Percentiles rank a stretch among this genome's conserved stretches.
Evolutionary conservation across 2,329 filamentous ascomycete species (phyloP).

Genomic region (Colletotrichum aenigma): DNA sequence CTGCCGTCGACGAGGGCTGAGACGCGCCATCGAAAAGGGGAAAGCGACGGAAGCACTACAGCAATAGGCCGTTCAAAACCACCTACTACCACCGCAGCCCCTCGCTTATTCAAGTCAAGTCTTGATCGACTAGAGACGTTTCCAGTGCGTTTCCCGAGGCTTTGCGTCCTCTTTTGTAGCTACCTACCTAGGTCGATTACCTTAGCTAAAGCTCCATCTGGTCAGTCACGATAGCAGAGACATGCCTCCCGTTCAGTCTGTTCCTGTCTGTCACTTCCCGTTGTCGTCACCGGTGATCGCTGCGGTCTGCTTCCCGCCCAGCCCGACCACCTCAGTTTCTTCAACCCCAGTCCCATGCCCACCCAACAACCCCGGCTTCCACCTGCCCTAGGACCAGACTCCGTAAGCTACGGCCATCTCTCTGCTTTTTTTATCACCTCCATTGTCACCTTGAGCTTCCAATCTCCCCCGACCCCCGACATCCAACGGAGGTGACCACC

Average conservation of each 20-base stretch:
- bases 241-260: not conserved
- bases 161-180: not conserved
- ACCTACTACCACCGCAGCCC: not conserved
- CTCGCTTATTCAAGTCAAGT: not conserved
- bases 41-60: not conserved
- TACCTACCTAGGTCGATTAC: not conserved
- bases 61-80: not conserved
- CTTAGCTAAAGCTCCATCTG: not conserved
- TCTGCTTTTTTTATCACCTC: not conserved
- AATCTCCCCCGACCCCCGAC: not conserved
- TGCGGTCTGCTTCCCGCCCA: not conserved
- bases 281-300: not conserved
- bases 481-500: not conserved
- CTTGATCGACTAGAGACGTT: not conserved
- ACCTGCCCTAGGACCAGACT: not conserved
- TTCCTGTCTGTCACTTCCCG: not conserved
- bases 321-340: not conserved
- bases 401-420: not conserved
- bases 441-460: not conserved
- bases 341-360: not conserved
- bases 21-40: not conserved
- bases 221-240: not conserved
- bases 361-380: not conserved
- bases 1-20: constrained; percentile 2
- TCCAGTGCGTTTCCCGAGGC: not conserved